Conservation (phyloP, 2,329 filamentous ascomycete species). For the Didymosphaeria variabile region DNA sequence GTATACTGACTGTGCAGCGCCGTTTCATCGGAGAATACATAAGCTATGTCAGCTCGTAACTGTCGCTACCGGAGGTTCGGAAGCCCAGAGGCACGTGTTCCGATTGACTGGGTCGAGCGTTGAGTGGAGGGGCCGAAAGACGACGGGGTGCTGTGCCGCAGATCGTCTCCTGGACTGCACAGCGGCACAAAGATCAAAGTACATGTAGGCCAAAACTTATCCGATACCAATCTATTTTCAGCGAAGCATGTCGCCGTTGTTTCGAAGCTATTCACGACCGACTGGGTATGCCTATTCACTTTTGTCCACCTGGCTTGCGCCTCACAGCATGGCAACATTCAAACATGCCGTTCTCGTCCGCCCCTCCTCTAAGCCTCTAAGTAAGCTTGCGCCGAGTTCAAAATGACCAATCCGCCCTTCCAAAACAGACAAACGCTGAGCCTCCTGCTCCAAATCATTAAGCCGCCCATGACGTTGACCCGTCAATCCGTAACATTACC, state of each 20-base stretch:
- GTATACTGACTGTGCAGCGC: background rate
- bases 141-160: background rate
- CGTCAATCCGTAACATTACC: background rate
- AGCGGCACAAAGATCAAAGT: background rate
- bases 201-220: background rate
- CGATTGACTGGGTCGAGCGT: background rate
- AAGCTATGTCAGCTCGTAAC: background rate
- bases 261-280: background rate
- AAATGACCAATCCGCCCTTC: background rate
- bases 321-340: background rate
- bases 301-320: background rate
- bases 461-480: constrained; percentile 7
- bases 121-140: background rate
- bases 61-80: background rate
- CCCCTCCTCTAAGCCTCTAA: background rate
- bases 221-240: constrained; percentile 7
- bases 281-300: background rate
- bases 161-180: background rate
- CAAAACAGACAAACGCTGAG: constrained; percentile 9
- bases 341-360: background rate
- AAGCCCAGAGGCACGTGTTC: background rate
- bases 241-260: background rate
- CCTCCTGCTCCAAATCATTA: constrained; percentile 7
- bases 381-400: background rate
- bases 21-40: background rate